Conservation (phyloP, 2,329 filamentous ascomycete species). For the Diaporthe citri region DNA sequence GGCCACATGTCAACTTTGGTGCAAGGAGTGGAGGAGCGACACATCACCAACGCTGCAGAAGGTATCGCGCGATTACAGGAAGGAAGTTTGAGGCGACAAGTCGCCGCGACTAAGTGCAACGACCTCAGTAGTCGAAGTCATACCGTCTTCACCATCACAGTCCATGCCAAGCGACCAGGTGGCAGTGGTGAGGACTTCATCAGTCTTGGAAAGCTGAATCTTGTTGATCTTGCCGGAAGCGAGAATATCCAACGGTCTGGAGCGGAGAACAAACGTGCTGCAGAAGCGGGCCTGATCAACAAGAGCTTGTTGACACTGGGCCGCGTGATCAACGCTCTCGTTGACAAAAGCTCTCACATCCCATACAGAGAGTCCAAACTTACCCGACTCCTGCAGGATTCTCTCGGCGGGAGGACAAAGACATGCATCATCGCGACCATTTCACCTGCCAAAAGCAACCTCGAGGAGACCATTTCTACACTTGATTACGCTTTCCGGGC, state of each 20-base stretch:
- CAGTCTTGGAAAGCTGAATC: constrained; percentile 91
- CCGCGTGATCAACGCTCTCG: constrained; percentile 96
- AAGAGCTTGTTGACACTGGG: constrained; percentile 96
- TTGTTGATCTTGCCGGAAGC: constrained; percentile 96
- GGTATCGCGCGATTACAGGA: constrained; percentile 90
- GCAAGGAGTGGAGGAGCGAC: constrained; percentile 97
- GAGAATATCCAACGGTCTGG: constrained; percentile 98
- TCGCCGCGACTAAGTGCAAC: constrained; percentile 99
- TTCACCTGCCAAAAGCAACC: constrained; percentile 92
- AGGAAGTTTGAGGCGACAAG: constrained; percentile 93
- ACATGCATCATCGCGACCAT: constrained; percentile 99
- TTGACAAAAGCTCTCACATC: constrained; percentile 90
- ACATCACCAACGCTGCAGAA: constrained; percentile 86
- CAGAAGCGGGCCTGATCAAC: constrained; percentile 97
- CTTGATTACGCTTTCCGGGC: constrained; percentile 97
- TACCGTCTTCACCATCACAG: constrained; percentile 96
- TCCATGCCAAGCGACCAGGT: constrained; percentile 84
- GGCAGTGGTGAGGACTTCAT: constrained; percentile 92
- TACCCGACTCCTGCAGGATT: constrained; percentile 94
- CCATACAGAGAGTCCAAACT: constrained; percentile 95
- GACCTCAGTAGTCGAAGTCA: constrained; percentile 97
- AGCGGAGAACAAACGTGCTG: constrained; percentile 96
- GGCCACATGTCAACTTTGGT: constrained; percentile 89
- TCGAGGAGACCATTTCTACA: constrained; percentile 98
- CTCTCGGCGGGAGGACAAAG: constrained; percentile 93